Base-by-base conservation (phyloP, 768 basidiomycete genomes). In the Cyclocybe aegerita region DNA sequence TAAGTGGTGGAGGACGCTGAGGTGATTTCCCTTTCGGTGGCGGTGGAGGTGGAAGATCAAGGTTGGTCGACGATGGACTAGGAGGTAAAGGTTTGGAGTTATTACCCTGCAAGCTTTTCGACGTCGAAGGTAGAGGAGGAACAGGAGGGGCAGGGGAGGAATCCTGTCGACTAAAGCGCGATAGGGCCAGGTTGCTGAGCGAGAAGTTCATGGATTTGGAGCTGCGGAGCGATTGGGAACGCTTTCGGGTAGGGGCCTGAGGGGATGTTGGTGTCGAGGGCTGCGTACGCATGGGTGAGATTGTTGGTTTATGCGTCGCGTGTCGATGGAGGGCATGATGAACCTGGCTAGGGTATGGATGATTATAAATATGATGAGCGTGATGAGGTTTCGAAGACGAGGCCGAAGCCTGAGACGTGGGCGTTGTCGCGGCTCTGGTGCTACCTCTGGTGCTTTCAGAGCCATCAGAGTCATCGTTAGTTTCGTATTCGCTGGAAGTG, bases 211-310 rank as follows among this genome's bases (percentile, higher is more conserved):
- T 69, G 15, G 82, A 83, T 51, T 74, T 75, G 34, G 72, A 65
- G 32, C 65, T 67, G 48, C 69, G 77, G 12, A 84, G 68, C 3
- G 82, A 80, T 45, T 75, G 54, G 1, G 82, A 71, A 38, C 68
- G 65, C 56, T 68, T 67, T 34, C 62, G 65, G 10, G 50, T 59
- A 4, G 62, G 56, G 4, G 23, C 23, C 23, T 23, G 23, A 5
- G 23, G 23, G 4, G 23, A 23, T 52, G 62, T 10, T 55, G 53
- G n/a, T 31, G 49, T 11, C 55, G 51, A 23, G 43, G 23, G 46
- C 30, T 33, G 48, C 7, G 32, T 38, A 29, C 29, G 50, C 39
- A 17, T 46, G 40, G 30, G n/a, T 10, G 48, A 32, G 39, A 37
- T 39, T 11, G 49, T 43, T 36, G 34, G 30, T 7, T 12, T 31